A percentile compares a stretch with the other conserved stretches of the same genome.
Conservation (phyloP, 2,329 filamentous ascomycete species). For the Fusarium nematophilum region DNA sequence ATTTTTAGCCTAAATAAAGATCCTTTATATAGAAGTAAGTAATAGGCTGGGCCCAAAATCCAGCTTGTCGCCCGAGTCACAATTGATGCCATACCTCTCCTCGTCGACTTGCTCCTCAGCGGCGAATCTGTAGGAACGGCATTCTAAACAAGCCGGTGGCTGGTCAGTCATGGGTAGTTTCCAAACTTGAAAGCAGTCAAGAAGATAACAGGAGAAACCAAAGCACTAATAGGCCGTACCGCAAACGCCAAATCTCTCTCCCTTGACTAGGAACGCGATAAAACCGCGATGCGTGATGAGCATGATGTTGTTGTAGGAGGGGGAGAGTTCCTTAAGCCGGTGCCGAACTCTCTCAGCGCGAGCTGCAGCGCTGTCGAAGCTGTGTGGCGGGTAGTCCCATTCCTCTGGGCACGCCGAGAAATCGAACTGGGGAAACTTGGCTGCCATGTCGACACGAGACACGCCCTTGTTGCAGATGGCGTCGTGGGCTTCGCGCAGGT, state of each 20-base stretch:
- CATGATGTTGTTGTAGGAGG: conserved; percentile 29
- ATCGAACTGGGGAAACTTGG: conserved; percentile 33
- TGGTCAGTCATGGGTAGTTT: background rate
- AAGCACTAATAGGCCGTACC: conserved; percentile 7
- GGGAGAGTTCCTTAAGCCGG: conserved; percentile 15
- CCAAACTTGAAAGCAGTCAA: no score
- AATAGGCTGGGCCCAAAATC: conserved; percentile 36
- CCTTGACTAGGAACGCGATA: conserved; percentile 35
- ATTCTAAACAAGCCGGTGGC: conserved; percentile 10
- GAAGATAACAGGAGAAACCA: no score
- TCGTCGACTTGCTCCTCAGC: conserved; percentile 4
- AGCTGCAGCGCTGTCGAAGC: conserved; percentile 16
- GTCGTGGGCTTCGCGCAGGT: conserved; percentile 40
- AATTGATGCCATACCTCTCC: conserved; percentile 18
- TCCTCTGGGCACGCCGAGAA: conserved; percentile 30
- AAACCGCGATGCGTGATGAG: conserved; percentile 36
- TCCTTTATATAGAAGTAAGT: no score
- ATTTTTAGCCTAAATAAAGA: no score
- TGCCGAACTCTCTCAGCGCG: conserved; percentile 35
- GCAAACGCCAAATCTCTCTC: conserved; percentile 32
- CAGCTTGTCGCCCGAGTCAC: conserved; percentile 24
- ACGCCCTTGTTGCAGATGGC: conserved; percentile 40
- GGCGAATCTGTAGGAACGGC: conserved; percentile 31
- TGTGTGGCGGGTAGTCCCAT: conserved; percentile 37
- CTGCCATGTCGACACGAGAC: conserved; percentile 17